Conservation (phyloP, 441 rosid species). For the Adansonia grandidieri region DNA sequence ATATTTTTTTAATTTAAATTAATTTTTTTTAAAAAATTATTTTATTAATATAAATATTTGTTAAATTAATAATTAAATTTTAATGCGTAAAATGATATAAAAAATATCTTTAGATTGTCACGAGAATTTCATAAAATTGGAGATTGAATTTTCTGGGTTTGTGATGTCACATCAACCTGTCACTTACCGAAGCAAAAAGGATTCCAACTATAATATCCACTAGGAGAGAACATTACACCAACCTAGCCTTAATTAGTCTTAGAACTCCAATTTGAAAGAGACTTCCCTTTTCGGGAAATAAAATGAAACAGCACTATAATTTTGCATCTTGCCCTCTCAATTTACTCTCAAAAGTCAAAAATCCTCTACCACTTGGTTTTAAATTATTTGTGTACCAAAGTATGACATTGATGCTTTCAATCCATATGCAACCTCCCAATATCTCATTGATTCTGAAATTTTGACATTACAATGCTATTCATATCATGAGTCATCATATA, state of each 20-base stretch:
- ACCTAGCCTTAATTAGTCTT: neutral
- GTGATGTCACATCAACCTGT: slow-evolving; percentile 9
- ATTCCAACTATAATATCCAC: slow-evolving; percentile 23
- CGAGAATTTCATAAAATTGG: neutral
- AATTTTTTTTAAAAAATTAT: too few species aligned
- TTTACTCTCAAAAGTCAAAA: neutral
- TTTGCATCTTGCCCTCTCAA: neutral
- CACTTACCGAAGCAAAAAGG: neutral
- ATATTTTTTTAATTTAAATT: too few species aligned
- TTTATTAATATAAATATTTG: too few species aligned
- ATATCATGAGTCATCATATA: neutral
- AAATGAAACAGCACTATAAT: neutral
- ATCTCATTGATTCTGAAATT: neutral
- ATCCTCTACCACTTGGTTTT: neutral
- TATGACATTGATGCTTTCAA: neutral
- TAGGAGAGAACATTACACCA: neutral
- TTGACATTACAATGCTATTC: neutral
- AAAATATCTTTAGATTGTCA: too few species aligned
- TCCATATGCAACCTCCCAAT: neutral
- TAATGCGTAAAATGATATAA: too few species aligned
- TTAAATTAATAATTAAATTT: too few species aligned
- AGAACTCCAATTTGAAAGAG: neutral
- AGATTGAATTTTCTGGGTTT: neutral
- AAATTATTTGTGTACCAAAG: neutral
- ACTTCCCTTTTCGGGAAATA: neutral